Percentiles rank a stretch among this genome's conserved stretches.
phyloP scores from a whole-genome alignment of 1,284 basidiomycete species.

The Leccinum pachyderme region DNA sequence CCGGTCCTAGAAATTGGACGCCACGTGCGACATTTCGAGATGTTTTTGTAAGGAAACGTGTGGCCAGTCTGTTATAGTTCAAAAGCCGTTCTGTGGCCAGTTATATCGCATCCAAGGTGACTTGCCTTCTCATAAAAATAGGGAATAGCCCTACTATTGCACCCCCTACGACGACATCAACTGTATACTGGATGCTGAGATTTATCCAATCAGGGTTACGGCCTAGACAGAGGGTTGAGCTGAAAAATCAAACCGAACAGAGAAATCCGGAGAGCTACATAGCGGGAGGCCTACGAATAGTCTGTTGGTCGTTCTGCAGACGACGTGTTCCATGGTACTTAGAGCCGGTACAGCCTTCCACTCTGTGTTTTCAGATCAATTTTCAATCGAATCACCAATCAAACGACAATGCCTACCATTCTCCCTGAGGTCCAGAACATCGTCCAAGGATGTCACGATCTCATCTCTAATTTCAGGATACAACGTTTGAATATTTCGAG shows the following conservation, averaged over 20 bases:
- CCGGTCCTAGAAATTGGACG: constrained; percentile 31
- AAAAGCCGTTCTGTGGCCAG: neutral
- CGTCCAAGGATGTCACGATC: constrained; percentile 29
- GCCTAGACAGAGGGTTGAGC: constrained; percentile 30
- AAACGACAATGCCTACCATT: constrained; percentile 12
- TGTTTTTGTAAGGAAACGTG: neutral
- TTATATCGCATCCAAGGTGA: neutral
- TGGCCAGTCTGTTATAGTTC: neutral
- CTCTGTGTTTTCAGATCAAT: constrained; percentile 18
- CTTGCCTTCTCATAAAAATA: constrained; percentile 39
- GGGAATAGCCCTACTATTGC: constrained; percentile 37
- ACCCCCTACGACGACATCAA: constrained; percentile 30
- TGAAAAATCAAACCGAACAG: neutral
- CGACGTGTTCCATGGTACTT: constrained; percentile 15
- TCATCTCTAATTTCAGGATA: constrained; percentile 35
- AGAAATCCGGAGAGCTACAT: constrained; percentile 27
- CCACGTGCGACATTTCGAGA: constrained; percentile 1
- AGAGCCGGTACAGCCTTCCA: constrained; percentile 31
- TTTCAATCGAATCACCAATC: neutral
- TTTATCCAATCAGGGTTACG: constrained; percentile 38
- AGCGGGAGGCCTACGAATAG: constrained; percentile 41
- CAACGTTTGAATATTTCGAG: constrained; percentile 28
- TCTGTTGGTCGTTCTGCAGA: constrained; percentile 37
- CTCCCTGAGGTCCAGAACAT: constrained; percentile 16
- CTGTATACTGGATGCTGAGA: constrained; percentile 35